These are phyloP conservation scores for Vicia faba DNA, from an alignment of 306 rosid species.

Conservation along the genomic window DNA sequence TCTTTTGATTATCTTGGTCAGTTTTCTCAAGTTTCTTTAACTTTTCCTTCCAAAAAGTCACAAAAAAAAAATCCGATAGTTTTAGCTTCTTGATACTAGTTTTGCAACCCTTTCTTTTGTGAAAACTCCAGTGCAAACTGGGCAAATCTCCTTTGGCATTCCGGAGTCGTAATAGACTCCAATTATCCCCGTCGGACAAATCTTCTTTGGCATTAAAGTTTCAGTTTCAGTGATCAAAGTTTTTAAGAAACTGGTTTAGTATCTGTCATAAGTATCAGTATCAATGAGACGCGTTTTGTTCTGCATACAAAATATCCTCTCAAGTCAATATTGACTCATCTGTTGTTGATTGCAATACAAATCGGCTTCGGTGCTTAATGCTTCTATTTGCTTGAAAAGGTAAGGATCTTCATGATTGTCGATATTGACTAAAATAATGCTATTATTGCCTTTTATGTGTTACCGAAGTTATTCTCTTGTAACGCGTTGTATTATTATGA, in stretches of 20 bases:
- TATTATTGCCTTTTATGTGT: no score
- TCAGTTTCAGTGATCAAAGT: constrained; percentile 50
- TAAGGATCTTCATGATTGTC: constrained; percentile 34
- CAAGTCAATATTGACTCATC: constrained; percentile 35
- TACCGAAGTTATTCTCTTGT: constrained; percentile 30
- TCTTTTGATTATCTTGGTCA: no score
- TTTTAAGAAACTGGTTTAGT: constrained; percentile 46
- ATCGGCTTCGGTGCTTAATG: constrained; percentile 34
- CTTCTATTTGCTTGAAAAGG: constrained; percentile 50
- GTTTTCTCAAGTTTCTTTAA: no score
- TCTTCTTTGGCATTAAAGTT: constrained; percentile 66
- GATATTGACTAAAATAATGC: no score
- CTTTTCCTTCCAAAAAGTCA: no score
- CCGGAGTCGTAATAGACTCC: constrained; percentile 39
- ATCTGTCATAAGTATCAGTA: constrained; percentile 41
- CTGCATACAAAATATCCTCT: constrained; percentile 34
- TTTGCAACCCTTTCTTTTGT: constrained; percentile 50
- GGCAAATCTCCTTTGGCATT: constrained; percentile 93
- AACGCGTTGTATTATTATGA: constrained; percentile 7
- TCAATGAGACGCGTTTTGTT: constrained; percentile 42
- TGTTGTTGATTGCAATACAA: constrained; percentile 33
- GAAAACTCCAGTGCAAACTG: constrained; percentile 55
- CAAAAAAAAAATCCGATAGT: no score
- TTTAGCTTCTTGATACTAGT: constrained; percentile 28
- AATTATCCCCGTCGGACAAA: constrained; percentile 55